These are phyloP conservation scores for Hippophae rhamnoides DNA, from an alignment of 306 rosid species.

Conservation along the genomic window DNA sequence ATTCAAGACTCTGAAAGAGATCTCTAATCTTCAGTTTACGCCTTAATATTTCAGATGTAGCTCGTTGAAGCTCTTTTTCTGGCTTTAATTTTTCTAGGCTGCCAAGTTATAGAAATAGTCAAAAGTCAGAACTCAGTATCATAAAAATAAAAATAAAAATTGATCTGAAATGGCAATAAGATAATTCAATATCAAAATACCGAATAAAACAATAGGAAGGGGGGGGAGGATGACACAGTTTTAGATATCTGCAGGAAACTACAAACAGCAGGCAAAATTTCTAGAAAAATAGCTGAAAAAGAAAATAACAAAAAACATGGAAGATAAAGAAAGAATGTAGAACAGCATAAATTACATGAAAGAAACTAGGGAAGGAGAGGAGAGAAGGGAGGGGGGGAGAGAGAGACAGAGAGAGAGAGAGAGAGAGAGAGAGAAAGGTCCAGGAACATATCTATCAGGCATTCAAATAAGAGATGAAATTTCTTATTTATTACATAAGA, in stretches of 20 bases:
- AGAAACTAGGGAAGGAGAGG: no score
- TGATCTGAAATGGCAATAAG: neutral
- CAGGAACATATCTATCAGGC: neutral
- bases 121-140: slow-evolving; percentile 19
- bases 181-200: neutral
- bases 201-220: neutral
- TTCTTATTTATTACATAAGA: neutral
- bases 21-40: slow-evolving; percentile 92
- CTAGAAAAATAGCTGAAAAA: neutral
- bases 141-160: neutral
- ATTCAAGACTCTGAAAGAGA: slow-evolving; percentile 70
- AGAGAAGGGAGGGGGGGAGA: no score
- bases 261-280: no score
- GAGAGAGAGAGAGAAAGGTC: neutral
- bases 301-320: neutral
- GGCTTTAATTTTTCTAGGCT: slow-evolving; percentile 91
- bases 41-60: slow-evolving; percentile 67
- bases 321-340: neutral
- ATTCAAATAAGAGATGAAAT: neutral
- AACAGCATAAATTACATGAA: neutral
- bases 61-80: slow-evolving; percentile 94
- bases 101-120: slow-evolving; percentile 35
- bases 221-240: neutral
- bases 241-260: neutral
- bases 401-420: neutral